Conservation (phyloP, 2,329 filamentous ascomycete genomes). For the Colletotrichum musicola region DNA sequence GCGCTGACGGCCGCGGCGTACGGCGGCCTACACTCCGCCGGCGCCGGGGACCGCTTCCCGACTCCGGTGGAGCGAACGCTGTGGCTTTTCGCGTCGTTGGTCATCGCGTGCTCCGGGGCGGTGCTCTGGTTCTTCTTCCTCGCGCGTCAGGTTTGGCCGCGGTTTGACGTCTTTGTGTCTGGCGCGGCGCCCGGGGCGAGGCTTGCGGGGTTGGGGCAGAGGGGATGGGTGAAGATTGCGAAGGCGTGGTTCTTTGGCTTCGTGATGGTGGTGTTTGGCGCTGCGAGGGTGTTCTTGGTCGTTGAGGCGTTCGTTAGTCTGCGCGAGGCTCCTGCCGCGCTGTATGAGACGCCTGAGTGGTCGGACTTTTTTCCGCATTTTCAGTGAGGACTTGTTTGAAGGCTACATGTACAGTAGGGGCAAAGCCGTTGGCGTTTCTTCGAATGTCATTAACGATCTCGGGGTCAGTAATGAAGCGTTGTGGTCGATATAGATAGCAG, state of each 20-base stretch:
- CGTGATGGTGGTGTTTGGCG: conserved; percentile 25
- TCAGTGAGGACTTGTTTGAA: neutral
- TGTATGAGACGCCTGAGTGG: conserved; percentile 43
- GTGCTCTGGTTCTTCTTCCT: conserved; percentile 36
- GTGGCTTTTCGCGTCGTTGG: conserved; percentile 42
- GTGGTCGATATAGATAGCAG: too few species aligned
- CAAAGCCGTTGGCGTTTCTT: too few species aligned
- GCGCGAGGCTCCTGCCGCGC: conserved; percentile 39
- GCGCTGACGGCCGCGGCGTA: conserved; percentile 34
- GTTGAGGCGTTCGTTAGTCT: conserved; percentile 44
- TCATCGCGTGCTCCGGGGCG: conserved; percentile 33
- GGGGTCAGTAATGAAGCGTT: too few species aligned
- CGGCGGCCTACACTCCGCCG: conserved; percentile 42
- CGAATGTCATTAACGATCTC: too few species aligned
- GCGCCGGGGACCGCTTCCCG: conserved; percentile 46
- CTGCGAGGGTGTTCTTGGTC: conserved; percentile 42
- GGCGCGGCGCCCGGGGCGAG: conserved; percentile 21
- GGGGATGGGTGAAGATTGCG: conserved; percentile 16
- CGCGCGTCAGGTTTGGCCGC: conserved; percentile 29
- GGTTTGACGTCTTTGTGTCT: conserved; percentile 39
- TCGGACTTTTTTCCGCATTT: conserved; percentile 43
- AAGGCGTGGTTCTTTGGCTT: conserved; percentile 10
- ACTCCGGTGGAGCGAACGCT: conserved; percentile 41
- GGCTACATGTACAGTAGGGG: too few species aligned
- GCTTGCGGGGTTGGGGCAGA: conserved; percentile 5